Conservation (phyloP, 768 basidiomycete species). For the Pisolithus microcarpus region DNA sequence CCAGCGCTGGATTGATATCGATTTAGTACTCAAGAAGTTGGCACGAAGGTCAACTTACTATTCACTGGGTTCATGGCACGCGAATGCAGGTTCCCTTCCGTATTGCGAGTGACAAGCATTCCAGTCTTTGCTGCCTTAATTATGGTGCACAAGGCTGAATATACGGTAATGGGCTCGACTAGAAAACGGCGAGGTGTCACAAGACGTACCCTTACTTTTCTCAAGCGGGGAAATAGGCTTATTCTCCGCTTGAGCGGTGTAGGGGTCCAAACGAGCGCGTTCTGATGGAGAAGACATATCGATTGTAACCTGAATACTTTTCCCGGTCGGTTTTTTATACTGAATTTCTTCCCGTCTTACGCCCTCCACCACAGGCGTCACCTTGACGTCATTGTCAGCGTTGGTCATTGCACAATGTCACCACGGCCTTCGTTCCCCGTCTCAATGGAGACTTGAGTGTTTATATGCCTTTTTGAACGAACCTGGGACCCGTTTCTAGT, state of each 20-base stretch:
- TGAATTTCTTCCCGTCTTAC: no score
- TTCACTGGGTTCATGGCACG: slow-evolving; percentile 74
- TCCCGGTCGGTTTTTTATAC: no score
- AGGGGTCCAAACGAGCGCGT: slow-evolving; percentile 57
- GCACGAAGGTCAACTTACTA: slow-evolving; percentile 34
- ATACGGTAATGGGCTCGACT: not conserved
- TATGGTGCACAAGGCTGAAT: slow-evolving; percentile 54
- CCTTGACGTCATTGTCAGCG: no score
- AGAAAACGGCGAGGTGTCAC: not conserved
- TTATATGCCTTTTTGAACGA: no score
- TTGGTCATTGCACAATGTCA: no score
- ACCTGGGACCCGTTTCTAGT: no score
- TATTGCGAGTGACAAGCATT: slow-evolving; percentile 71
- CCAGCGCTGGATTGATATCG: slow-evolving; percentile 29
- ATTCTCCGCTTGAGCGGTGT: slow-evolving; percentile 58
- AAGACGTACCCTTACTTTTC: slow-evolving; percentile 52
- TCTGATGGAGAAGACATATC: slow-evolving; percentile 7
- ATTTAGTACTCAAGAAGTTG: not conserved
- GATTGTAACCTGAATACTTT: no score
- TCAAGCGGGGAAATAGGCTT: slow-evolving; percentile 49
- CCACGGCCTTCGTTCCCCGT: no score
- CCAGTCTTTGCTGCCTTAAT: slow-evolving; percentile 57
- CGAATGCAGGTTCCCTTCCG: slow-evolving; percentile 65
- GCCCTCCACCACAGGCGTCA: no score
- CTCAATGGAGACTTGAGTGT: no score